Conservation (phyloP, 169 alveolate genomes). For the Eimeria acervulina region DNA sequence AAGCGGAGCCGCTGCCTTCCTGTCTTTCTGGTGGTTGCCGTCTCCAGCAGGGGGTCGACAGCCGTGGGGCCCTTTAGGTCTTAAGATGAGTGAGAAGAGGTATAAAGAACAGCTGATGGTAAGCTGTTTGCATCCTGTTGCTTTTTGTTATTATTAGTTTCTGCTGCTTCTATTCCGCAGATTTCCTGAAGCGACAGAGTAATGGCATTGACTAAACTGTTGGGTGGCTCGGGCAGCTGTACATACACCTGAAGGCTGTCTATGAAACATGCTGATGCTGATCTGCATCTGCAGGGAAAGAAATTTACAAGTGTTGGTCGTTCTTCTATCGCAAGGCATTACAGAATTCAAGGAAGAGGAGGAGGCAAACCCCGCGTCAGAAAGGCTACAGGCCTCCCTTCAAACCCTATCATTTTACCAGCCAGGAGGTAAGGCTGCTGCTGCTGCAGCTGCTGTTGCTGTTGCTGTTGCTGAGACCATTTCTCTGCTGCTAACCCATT, state of each 20-base stretch:
- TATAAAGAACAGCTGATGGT: constrained; percentile 59
- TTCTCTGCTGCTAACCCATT: no score
- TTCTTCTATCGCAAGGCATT: constrained; percentile 89
- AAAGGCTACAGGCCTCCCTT: constrained; percentile 89
- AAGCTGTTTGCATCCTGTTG: background rate
- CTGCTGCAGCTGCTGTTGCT: background rate
- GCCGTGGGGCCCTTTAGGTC: background rate
- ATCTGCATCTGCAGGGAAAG: constrained; percentile 84
- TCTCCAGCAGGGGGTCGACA: background rate
- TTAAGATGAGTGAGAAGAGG: constrained; percentile 35
- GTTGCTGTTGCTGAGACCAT: background rate
- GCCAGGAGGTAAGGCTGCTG: constrained; percentile 86
- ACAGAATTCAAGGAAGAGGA: constrained; percentile 89
- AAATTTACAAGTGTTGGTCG: constrained; percentile 88
- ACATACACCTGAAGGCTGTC: background rate
- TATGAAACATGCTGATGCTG: background rate
- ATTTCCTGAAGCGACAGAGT: no score
- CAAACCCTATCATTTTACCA: constrained; percentile 89
- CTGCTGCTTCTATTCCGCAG: no score
- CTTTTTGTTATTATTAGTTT: background rate
- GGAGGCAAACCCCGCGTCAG: constrained; percentile 89
- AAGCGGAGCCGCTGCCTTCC: background rate
- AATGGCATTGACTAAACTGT: background rate
- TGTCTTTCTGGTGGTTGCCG: background rate
- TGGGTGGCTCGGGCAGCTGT: background rate